Evolutionary conservation across 202 grass and related monocot genomes (phyloP).

Genomic region (Musa balbisiana): DNA sequence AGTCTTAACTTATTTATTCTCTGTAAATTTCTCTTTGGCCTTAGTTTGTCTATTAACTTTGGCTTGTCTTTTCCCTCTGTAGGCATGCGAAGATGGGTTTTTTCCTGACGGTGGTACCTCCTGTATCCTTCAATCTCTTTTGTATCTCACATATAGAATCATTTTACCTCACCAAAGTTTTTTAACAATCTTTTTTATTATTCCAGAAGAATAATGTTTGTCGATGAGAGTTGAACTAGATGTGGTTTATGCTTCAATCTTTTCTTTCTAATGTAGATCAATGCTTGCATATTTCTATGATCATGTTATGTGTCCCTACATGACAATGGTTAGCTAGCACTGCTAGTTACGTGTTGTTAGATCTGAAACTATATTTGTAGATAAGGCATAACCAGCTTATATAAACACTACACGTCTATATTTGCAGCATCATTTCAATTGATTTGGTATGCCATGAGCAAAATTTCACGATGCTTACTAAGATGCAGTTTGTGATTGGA

Average conservation of each 20-base stretch:
- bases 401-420: no score
- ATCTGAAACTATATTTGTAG: background rate
- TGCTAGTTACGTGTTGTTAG: background rate
- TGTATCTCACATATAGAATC: background rate
- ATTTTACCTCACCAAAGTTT: background rate
- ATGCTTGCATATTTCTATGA: background rate
- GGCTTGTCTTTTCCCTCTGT: slow-evolving; percentile 17
- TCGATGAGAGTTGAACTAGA: background rate
- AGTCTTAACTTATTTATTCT: slow-evolving; percentile 8
- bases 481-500: background rate
- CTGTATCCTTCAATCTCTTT: slow-evolving; percentile 38
- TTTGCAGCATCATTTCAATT: background rate
- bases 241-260: background rate
- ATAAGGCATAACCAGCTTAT: no score
- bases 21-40: background rate
- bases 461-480: background rate
- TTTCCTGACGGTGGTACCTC: slow-evolving; percentile 34
- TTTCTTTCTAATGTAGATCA: background rate
- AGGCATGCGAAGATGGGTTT: slow-evolving; percentile 33
- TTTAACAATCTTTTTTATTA: background rate
- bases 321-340: background rate
- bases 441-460: background rate
- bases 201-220: background rate
- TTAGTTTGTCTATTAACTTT: slow-evolving; percentile 18
- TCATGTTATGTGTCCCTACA: background rate